Evolutionary conservation across 805 yeast species (phyloP), one percentile per base, ranked within the genome.

Genomic region (Candida wancherniae): DNA sequence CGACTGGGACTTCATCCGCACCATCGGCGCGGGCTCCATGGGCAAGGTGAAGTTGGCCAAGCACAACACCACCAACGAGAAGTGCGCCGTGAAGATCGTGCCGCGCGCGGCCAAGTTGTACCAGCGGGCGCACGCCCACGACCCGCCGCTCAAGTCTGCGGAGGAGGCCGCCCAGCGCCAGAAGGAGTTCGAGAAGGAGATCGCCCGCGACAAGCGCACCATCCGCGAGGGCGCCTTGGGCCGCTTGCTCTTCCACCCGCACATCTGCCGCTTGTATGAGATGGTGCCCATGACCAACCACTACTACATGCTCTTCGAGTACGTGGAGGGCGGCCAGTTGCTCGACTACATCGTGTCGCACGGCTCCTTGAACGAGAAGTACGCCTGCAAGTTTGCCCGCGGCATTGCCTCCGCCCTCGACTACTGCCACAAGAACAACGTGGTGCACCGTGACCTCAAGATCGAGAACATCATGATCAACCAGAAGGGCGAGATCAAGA

Each of bases 1-100:
- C 9, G 96, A 92, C 44, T 90, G 98, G 98, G 94, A 85, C 47
- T 88, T 90, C 47, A 71, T 84, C 36, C 86, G 86, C 58, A 87
- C 96, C 2, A 84, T 92, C 26, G 99, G 99, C 24, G 95, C 97
- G 2, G 98, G 99, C 3, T 86, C 96, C 0, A 92, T 92, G 98
- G 99, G 99, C 37, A 94, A 90, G 57, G 99, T 92, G 29, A 92
- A 92, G 61, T 67, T 92, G 22, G 97, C 97, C 2, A 80, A 77
- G 48, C 95, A 88, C 61, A 75, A 83, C 44, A 58, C 76, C 20
- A 85, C 96, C 1, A 75, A 73, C 38, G 88, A 84, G 46, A 71
- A 85, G 9, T 90, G 96, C 61, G 94, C 94, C 0, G 88, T 90
- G 16, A 90, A 90, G 55, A 88, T 90, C 33, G 92, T 90, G 22